Conservation (phyloP, 345 rosid species). For the Jatropha curcas region DNA sequence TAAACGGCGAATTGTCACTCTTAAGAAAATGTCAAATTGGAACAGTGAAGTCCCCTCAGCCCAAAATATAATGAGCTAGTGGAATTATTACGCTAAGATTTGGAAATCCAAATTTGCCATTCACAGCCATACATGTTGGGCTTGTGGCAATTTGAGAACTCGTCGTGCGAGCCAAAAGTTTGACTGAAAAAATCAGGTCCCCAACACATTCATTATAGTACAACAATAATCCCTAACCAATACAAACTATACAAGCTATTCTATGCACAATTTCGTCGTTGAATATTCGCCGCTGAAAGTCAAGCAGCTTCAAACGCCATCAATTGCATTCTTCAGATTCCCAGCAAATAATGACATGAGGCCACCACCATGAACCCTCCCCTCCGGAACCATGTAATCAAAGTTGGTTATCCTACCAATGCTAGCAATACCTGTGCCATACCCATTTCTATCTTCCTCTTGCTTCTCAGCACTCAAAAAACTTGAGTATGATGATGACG, state of each 20-base stretch:
- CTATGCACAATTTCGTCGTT: slow-evolving; percentile 34
- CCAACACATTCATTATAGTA: neutral
- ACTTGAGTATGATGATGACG: slow-evolving; percentile 44
- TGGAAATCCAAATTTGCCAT: neutral
- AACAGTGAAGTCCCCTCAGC: no score
- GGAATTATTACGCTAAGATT: neutral
- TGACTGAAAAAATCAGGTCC: neutral
- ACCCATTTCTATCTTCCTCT: slow-evolving; percentile 34
- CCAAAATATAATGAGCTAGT: neutral
- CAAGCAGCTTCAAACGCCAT: slow-evolving; percentile 46
- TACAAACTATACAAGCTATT: slow-evolving; percentile 6
- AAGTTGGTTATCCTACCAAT: slow-evolving; percentile 36
- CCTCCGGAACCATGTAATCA: slow-evolving; percentile 77
- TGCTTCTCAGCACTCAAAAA: slow-evolving; percentile 38
- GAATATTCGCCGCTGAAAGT: neutral
- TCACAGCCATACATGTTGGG: neutral
- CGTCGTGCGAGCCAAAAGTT: neutral
- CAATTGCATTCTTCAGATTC: slow-evolving; percentile 54
- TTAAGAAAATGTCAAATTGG: no score
- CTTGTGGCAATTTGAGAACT: neutral
- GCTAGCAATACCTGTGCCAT: slow-evolving; percentile 17
- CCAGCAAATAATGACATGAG: slow-evolving; percentile 86
- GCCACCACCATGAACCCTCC: slow-evolving; percentile 94
- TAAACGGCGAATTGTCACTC: no score
- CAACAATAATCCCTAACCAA: slow-evolving; percentile 13